Evolutionary conservation across 2,329 filamentous ascomycete species (phyloP).

Genomic region (Neurospora crassa): DNA sequence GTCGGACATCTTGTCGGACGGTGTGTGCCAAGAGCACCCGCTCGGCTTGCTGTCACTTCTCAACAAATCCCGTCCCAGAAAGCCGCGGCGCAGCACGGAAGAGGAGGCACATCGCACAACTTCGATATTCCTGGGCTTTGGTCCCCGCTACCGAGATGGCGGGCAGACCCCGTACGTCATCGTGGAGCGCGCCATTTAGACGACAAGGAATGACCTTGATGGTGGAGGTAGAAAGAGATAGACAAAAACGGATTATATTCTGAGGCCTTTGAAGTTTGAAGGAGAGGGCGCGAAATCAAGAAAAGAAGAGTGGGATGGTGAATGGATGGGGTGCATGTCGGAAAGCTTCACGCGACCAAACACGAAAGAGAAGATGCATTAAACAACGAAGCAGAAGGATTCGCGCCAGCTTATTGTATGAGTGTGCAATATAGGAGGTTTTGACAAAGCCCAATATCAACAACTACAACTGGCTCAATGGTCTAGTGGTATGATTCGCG

Average conservation of each 20-base stretch:
- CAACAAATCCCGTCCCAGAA: not conserved
- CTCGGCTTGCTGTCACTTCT: not conserved
- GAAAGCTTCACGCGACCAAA: not conserved
- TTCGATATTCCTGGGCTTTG: not conserved
- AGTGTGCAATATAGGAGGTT: fast-evolving
- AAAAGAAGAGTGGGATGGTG: not conserved
- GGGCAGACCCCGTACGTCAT: not conserved
- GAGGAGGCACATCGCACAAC: not conserved
- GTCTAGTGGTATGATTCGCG: conserved; percentile 1
- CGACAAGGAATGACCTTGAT: not conserved
- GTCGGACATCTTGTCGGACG: not conserved
- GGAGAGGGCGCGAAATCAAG: not conserved
- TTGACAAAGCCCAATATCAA: fast-evolving
- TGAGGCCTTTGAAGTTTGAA: not conserved
- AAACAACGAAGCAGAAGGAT: too few species aligned
- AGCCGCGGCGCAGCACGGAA: not conserved
- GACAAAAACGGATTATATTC: not conserved
- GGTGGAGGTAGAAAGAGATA: not conserved
- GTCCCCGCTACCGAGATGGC: not conserved
- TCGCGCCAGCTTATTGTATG: fast-evolving
- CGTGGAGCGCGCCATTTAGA: not conserved
- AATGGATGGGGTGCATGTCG: not conserved
- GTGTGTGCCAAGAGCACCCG: not conserved
- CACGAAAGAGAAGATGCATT: not conserved
- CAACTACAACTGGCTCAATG: not conserved